These are phyloP conservation scores for Nakazawaea ambrosiae DNA, from an alignment of 805 yeast genomes.

Conservation along the genomic window DNA sequence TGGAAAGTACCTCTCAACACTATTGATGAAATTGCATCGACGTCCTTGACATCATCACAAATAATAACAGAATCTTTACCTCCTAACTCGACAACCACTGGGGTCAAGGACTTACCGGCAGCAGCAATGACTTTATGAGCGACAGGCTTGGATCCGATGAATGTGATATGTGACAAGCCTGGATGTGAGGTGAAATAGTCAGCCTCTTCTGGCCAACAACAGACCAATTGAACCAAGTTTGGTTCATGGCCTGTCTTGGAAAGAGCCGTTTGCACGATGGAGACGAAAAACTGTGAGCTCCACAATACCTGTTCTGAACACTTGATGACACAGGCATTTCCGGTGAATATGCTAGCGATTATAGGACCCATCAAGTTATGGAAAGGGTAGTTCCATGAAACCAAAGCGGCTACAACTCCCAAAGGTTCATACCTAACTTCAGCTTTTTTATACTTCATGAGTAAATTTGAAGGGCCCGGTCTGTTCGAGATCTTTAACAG, in stretches of 20 bases:
- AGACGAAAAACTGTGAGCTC: constrained; percentile 79
- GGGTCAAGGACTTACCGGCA: constrained; percentile 84
- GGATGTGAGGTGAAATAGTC: constrained; percentile 81
- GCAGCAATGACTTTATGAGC: constrained; percentile 82
- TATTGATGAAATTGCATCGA: constrained; percentile 59
- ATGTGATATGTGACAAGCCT: constrained; percentile 80
- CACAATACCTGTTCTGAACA: constrained; percentile 96
- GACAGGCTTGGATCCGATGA: constrained; percentile 92
- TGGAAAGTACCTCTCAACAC: constrained; percentile 95
- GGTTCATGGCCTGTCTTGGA: constrained; percentile 71
- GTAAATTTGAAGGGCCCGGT: constrained; percentile 80
- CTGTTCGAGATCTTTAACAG: constrained; percentile 66
- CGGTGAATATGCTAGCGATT: constrained; percentile 82
- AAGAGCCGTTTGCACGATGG: constrained; percentile 65
- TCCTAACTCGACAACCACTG: constrained; percentile 92
- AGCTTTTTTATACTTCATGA: constrained; percentile 87
- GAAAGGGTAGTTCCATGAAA: constrained; percentile 97
- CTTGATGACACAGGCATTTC: constrained; percentile 85
- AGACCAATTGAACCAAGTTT: constrained; percentile 78
- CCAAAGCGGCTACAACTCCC: constrained; percentile 82
- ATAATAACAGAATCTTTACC: constrained; percentile 93
- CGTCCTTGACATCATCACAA: constrained; percentile 67
- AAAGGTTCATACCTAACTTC: constrained; percentile 92
- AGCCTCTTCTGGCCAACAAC: constrained; percentile 86
- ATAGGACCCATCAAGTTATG: constrained; percentile 93